A percentile compares a stretch with the other conserved stretches of the same genome.
These are phyloP conservation scores for Phytophthora syringae DNA, from an alignment of 352 stramenopile species.

Conservation along the genomic window DNA sequence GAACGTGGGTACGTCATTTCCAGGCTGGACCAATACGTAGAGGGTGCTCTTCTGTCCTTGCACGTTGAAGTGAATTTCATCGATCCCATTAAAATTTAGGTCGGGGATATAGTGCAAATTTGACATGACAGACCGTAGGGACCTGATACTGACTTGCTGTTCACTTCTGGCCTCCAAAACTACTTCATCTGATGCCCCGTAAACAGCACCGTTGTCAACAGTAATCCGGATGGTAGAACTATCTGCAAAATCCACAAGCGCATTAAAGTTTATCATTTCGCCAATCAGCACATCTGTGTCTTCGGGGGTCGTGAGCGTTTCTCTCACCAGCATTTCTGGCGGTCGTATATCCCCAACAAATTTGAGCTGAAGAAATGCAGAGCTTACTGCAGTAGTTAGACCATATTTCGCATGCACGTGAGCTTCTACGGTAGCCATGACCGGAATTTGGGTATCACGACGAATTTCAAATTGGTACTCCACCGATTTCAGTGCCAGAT, in stretches of 20 bases:
- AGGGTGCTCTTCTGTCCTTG: slow-evolving; percentile 20
- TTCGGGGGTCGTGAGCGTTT: slow-evolving; percentile 15
- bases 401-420: slow-evolving; percentile 1
- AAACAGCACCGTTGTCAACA: slow-evolving; percentile 21
- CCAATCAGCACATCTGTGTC: slow-evolving; percentile 27
- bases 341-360: slow-evolving; percentile 14
- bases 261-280: slow-evolving; percentile 15
- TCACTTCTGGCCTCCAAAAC: slow-evolving; percentile 8
- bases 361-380: slow-evolving; percentile 17
- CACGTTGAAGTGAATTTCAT: slow-evolving; percentile 26
- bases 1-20: slow-evolving; percentile 36
- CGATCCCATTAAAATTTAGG: slow-evolving; percentile 34
- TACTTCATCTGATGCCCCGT: slow-evolving; percentile 6
- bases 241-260: slow-evolving; percentile 1
- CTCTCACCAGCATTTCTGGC: slow-evolving; percentile 11
- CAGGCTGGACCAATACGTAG: slow-evolving; percentile 44
- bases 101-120: slow-evolving; percentile 28
- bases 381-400: neutral
- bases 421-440: slow-evolving; percentile 14
- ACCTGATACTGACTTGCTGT: slow-evolving; percentile 7
- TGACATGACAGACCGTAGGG: slow-evolving; percentile 11
- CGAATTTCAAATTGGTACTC: slow-evolving; percentile 27
- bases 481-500: slow-evolving; percentile 16
- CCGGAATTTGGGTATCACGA: neutral
- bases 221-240: slow-evolving; percentile 10